These are phyloP conservation scores for Candida awuae DNA, from an alignment of 805 yeast species.

Conservation along the genomic window DNA sequence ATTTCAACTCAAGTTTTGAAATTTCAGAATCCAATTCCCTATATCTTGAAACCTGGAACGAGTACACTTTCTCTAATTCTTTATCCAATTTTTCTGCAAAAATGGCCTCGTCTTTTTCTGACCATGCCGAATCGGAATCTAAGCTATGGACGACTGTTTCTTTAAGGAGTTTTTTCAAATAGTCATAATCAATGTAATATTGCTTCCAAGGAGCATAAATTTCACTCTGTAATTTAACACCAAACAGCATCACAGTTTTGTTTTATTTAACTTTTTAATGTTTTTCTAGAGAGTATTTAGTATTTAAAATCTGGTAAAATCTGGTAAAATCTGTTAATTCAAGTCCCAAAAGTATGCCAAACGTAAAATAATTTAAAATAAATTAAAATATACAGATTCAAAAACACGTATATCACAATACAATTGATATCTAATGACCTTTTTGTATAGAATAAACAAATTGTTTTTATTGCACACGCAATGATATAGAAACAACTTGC, in stretches of 20 bases:
- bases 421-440: too few species aligned
- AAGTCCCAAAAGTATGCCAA: too few species aligned
- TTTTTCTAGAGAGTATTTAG: too few species aligned
- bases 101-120: slow-evolving; percentile 61
- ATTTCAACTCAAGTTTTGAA: slow-evolving; percentile 51
- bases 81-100: slow-evolving; percentile 62
- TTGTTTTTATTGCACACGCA: too few species aligned
- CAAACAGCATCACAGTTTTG: slow-evolving; percentile 91
- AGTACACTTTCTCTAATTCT: slow-evolving; percentile 69
- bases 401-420: too few species aligned
- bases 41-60: slow-evolving; percentile 62
- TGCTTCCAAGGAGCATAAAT: slow-evolving; percentile 83
- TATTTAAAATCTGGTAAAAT: too few species aligned
- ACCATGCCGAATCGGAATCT: slow-evolving; percentile 36
- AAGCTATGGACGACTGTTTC: slow-evolving; percentile 42
- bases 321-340: too few species aligned
- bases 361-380: too few species aligned
- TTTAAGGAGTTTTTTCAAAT: slow-evolving; percentile 57
- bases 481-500: too few species aligned
- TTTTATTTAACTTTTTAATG: too few species aligned
- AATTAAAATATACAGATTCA: too few species aligned
- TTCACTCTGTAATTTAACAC: slow-evolving; percentile 73
- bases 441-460: too few species aligned
- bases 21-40: slow-evolving; percentile 59
- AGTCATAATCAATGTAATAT: slow-evolving; percentile 59